Base-by-base conservation (phyloP, 2,329 filamentous ascomycete species). In the Bipolaris gigantea region DNA sequence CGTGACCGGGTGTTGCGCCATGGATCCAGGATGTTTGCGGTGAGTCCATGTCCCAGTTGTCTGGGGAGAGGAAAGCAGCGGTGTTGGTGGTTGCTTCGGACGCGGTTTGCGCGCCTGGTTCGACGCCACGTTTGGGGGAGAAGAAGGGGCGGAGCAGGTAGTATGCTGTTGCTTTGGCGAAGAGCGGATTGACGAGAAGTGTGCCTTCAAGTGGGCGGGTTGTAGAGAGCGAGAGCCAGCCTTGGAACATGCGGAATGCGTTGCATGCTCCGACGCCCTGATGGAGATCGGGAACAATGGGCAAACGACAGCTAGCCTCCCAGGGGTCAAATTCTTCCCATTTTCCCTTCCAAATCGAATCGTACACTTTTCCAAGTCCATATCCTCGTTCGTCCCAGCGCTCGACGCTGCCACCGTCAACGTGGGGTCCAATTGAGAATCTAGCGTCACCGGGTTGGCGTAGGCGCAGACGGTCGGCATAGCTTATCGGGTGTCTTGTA, bases 191-290 rank as follows among this genome's bases (percentile, higher is more conserved):
- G 2, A 96, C 89, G 39, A 90, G 80, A 48, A 97, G 75, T 0
- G 92, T 94, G 0, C 92, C 92, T 75, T 96, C 87, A 5, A 81
- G 80, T 0, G 90, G 89, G 0, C 81, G 85, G 0, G 85, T 88
- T n/a, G 79, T 76, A 53, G 87, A 91, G 81, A 97, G 87, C 55
- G 83, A 84, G 48, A 97, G 74, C 92, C 92, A 97, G 16, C 91
- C 92, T 75, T 97, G 92, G 73, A 90, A 93, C 81, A 91, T 89
- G 35, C 93, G 83, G 75, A 96, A 92, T 79, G 92, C 90, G 41
- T 83, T 88, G 75, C 90, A 96, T 0, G 89, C 86, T 0, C 92
- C 92, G 0, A 91, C 81, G 0, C 92, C 90, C 46, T 90, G 81
- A 71, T 97, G 94, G 32, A 92, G 76, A 72, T 96, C 88, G 56